Evolutionary conservation across 306 rosid genomes (phyloP).

Genomic region (Prinsepia uniflora): DNA sequence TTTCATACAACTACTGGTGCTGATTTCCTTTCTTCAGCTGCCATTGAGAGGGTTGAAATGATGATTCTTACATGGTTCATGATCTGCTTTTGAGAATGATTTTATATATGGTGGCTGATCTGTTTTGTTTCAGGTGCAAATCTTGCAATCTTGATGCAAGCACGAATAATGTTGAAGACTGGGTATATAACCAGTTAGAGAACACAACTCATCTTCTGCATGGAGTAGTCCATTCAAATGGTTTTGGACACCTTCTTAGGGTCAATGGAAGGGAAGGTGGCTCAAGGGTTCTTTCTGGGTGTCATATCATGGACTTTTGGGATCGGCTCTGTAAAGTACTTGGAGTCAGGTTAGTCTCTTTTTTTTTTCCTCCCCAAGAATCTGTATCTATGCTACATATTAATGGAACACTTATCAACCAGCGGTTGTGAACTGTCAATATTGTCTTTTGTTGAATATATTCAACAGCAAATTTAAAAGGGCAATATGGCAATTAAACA

Average conservation of each 20-base stretch:
- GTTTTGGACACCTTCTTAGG: conserved; percentile 93
- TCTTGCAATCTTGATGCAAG: conserved; percentile 88
- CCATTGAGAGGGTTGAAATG: conserved; percentile 1
- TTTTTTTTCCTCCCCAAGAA: not conserved
- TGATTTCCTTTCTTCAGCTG: not conserved
- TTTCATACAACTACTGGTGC: not conserved
- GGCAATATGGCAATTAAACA: not conserved
- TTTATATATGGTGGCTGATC: not conserved
- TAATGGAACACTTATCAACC: not conserved
- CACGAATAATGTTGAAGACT: conserved; percentile 81
- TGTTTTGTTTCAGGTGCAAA: conserved; percentile 67
- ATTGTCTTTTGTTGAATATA: not conserved
- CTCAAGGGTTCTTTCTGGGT: conserved; percentile 75
- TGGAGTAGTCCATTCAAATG: conserved; percentile 92
- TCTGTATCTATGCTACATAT: not conserved
- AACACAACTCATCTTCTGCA: conserved; percentile 85
- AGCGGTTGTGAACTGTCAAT: not conserved
- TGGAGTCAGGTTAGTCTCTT: conserved; percentile 67
- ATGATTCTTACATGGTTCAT: conserved; percentile 9
- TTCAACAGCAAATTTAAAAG: not conserved
- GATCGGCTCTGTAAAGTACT: conserved; percentile 84
- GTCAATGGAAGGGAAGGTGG: conserved; percentile 99
- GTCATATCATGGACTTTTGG: conserved; percentile 93
- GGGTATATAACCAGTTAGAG: conserved; percentile 89
- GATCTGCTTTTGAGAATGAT: conserved; percentile 4